phyloP scores from a whole-genome alignment of 1,284 basidiomycete species.

The Austroboletus niveus region DNA sequence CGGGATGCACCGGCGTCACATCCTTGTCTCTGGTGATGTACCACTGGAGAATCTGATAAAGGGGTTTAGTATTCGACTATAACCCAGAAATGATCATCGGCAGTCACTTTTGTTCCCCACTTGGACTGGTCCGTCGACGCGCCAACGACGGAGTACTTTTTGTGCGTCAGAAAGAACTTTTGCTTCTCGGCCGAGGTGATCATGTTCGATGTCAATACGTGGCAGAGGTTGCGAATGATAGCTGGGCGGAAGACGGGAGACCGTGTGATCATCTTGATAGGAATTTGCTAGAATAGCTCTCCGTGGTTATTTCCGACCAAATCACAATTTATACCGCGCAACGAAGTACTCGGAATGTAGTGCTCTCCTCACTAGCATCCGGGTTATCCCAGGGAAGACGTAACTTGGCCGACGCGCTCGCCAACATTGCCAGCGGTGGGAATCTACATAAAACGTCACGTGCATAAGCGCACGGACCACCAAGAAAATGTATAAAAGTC shows the following conservation, averaged over 20 bases:
- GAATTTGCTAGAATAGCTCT: background rate
- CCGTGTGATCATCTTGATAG: conserved; percentile 4
- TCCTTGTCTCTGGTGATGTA: conserved; percentile 61
- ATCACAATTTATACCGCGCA: too few species aligned
- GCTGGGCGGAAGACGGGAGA: conserved; percentile 2
- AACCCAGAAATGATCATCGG: too few species aligned
- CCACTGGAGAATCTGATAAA: conserved; percentile 66
- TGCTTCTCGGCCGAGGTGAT: conserved; percentile 38
- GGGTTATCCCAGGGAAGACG: background rate
- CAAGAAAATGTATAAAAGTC: conserved; percentile 39
- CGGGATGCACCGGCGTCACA: conserved; percentile 71
- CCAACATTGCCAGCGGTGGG: too few species aligned
- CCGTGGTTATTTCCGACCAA: too few species aligned
- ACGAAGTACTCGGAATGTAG: too few species aligned
- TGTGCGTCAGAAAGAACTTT: conserved; percentile 58
- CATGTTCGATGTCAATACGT: conserved; percentile 20
- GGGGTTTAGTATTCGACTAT: background rate
- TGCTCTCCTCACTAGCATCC: too few species aligned
- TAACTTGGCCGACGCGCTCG: too few species aligned
- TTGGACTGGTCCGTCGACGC: conserved; percentile 76
- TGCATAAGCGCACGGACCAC: conserved; percentile 37
- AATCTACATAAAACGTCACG: conserved; percentile 1
- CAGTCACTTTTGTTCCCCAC: conserved; percentile 67
- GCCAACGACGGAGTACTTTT: conserved; percentile 72
- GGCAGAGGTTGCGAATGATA: conserved; percentile 5